A percentile compares a stretch with the other conserved stretches of the same genome.
Evolutionary conservation across 352 stramenopile genomes (phyloP).

Genomic region (Phytophthora brassicae): DNA sequence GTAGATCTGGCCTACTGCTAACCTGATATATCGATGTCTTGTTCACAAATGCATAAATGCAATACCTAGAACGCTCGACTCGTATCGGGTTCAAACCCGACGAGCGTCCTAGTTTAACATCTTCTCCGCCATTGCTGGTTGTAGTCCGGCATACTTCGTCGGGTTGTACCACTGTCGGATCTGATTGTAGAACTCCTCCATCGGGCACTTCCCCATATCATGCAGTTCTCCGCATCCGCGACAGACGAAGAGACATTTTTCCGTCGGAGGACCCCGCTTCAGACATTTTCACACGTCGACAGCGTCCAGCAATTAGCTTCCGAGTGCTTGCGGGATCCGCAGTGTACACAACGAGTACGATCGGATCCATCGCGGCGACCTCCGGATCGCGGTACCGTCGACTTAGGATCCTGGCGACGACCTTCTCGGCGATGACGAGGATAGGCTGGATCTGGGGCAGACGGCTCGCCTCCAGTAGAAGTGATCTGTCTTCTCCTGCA

Average conservation of each 20-base stretch:
- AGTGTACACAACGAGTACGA: too few relatives aligned
- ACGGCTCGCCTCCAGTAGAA: too few relatives aligned
- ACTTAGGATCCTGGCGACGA: too few relatives aligned
- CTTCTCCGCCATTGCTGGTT: neutral
- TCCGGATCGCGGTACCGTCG: too few relatives aligned
- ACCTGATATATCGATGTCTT: neutral
- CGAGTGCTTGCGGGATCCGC: neutral
- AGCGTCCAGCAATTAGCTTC: slow-evolving; percentile 12
- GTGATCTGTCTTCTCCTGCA: neutral
- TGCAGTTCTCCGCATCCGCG: slow-evolving; percentile 4
- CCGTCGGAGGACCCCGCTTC: slow-evolving; percentile 3
- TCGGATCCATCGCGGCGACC: too few relatives aligned
- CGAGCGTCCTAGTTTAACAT: too few relatives aligned
- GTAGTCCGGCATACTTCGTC: slow-evolving; percentile 10
- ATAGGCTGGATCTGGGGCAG: too few relatives aligned
- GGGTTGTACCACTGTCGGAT: neutral
- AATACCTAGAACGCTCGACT: too few relatives aligned
- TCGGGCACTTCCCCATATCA: slow-evolving; percentile 4
- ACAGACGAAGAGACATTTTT: slow-evolving; percentile 16
- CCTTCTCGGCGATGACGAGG: too few relatives aligned
- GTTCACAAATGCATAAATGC: too few relatives aligned
- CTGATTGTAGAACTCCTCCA: slow-evolving; percentile 20
- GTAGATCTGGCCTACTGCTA: neutral
- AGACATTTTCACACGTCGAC: slow-evolving; percentile 14
- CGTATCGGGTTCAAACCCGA: too few relatives aligned